phyloP scores from a whole-genome alignment of 768 basidiomycete genomes.

The Tulasnella sp. region DNA sequence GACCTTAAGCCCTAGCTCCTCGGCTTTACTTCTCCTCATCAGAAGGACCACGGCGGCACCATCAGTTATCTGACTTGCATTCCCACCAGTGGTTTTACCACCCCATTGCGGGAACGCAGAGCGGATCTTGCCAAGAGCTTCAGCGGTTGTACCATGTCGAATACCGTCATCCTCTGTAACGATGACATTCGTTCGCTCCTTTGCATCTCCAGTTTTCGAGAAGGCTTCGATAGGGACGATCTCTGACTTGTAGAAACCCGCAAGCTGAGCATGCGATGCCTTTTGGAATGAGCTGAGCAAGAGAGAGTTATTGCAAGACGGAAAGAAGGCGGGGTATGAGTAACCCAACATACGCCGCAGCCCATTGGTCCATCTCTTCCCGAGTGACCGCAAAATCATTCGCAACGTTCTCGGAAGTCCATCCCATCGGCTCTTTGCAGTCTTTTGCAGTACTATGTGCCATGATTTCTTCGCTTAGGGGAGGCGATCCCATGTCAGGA shows the following conservation, averaged over 20 bases:
- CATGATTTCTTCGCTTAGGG: constrained; percentile 20
- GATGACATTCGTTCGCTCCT: constrained; percentile 27
- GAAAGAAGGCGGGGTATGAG: background rate
- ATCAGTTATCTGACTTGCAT: constrained; percentile 77
- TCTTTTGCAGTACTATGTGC: constrained; percentile 20
- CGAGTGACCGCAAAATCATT: constrained; percentile 58
- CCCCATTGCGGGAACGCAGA: constrained; percentile 80
- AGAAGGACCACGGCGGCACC: constrained; percentile 71
- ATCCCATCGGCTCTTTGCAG: constrained; percentile 59
- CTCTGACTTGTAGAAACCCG: constrained; percentile 53
- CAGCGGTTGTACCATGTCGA: constrained; percentile 59
- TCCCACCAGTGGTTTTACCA: constrained; percentile 66
- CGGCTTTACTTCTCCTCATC: constrained; percentile 72
- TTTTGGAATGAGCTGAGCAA: constrained; percentile 51
- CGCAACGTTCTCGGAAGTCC: constrained; percentile 84
- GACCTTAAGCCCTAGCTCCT: constrained; percentile 57
- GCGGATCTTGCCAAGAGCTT: constrained; percentile 48
- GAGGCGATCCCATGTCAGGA: constrained; percentile 16
- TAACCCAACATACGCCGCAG: constrained; percentile 33
- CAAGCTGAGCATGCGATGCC: constrained; percentile 60
- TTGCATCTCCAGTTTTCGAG: constrained; percentile 16
- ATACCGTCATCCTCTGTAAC: constrained; percentile 69
- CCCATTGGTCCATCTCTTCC: constrained; percentile 63
- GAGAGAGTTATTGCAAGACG: background rate
- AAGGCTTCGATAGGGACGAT: constrained; percentile 52